phyloP scores from a whole-genome alignment of 2,329 filamentous ascomycete genomes.

The Penicillium polonicum region DNA sequence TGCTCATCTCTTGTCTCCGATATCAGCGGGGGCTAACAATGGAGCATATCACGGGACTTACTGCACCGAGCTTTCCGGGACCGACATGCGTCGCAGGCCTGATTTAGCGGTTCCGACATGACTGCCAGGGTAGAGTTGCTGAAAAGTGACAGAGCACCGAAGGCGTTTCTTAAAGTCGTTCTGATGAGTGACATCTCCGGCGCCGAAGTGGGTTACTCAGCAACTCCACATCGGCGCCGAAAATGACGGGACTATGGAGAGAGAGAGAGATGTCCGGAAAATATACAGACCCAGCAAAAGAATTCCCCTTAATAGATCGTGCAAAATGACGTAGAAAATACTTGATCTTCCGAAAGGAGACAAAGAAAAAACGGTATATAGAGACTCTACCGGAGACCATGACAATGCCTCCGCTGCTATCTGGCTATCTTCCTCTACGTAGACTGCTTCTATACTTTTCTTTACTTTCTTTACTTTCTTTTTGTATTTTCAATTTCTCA shows the following conservation, averaged over 20 bases:
- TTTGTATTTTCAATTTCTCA: background rate
- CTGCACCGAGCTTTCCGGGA: background rate
- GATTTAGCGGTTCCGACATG: background rate
- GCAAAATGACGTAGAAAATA: background rate
- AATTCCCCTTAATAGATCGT: no score
- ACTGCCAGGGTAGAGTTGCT: background rate
- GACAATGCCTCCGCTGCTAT: background rate
- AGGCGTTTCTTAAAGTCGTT: background rate
- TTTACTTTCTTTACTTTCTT: background rate
- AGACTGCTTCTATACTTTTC: background rate
- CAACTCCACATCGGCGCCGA: no score
- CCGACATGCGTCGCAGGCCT: background rate
- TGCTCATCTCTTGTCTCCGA: background rate
- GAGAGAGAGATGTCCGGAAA: no score
- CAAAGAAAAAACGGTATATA: background rate
- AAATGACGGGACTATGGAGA: no score
- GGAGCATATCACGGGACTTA: background rate
- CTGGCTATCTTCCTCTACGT: background rate
- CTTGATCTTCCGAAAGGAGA: no score
- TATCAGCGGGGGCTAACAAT: background rate
- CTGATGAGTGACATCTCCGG: background rate
- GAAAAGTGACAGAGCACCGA: background rate
- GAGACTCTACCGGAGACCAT: background rate
- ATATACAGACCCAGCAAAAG: no score
- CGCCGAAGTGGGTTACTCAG: background rate